Percentiles rank a stretch among this genome's conserved stretches.
Evolutionary conservation across 306 rosid species (phyloP).

Genomic region (Ochetophila trinervis): DNA sequence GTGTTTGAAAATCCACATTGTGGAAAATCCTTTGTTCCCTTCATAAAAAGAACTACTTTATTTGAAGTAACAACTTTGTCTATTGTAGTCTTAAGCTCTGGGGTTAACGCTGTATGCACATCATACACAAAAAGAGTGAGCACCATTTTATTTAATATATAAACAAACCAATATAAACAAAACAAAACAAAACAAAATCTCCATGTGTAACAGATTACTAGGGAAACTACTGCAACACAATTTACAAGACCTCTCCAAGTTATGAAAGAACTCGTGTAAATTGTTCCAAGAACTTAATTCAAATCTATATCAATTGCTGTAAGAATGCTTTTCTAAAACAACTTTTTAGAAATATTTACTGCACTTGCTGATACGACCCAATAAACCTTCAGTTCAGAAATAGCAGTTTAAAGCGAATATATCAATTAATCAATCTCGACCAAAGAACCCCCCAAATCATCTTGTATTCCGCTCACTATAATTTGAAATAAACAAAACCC

Average conservation of each 20-base stretch:
- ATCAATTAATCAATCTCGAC: background rate
- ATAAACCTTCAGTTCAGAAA: background rate
- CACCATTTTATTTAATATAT: background rate
- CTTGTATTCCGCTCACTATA: background rate
- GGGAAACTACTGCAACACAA: too few species aligned
- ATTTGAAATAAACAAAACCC: constrained; percentile 5
- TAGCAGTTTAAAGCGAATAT: background rate
- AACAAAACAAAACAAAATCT: background rate
- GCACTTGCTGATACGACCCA: background rate
- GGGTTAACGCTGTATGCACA: constrained; percentile 60
- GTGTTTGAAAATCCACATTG: constrained; percentile 97
- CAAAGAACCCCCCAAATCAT: background rate
- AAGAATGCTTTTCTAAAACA: background rate
- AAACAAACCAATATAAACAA: background rate
- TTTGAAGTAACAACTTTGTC: constrained; percentile 79
- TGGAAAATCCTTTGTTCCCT: constrained; percentile 90
- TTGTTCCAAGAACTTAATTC: background rate
- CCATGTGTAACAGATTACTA: too few species aligned
- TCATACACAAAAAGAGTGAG: background rate
- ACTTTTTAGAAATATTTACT: background rate
- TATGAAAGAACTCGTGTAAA: background rate
- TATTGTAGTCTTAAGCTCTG: constrained; percentile 79
- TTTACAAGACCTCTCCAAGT: background rate
- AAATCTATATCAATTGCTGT: background rate
- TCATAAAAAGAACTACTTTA: constrained; percentile 87